Evolutionary conservation across 139 green algal species (phyloP), one percentile per base, ranked within the genome.

Genomic region (Chlamydomonas sphaeroides): DNA sequence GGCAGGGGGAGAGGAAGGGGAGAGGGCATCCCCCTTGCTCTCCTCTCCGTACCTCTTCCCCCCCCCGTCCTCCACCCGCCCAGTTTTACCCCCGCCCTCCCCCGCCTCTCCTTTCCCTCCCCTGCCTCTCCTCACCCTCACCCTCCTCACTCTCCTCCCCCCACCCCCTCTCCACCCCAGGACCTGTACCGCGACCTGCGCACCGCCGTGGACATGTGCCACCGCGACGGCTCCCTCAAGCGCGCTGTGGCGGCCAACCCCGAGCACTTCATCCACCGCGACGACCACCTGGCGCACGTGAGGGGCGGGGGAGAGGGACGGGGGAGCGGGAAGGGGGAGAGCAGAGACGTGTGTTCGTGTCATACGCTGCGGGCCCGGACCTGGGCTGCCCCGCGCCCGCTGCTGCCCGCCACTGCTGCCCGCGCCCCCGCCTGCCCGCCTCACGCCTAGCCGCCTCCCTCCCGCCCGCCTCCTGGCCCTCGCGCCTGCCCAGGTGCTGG

Each of bases 221-320:
- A 99, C 85, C 81, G 97, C 5, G 97, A 99, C 67, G 97, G 97
- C 75, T 95, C 76, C 66, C 92, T 99, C 45, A 99, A 99, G 90
- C 85, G 87, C 25, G 91, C 90, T 42, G 97, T 99, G 41, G 97
- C 97, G 25, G 86, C 85, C 15, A 89, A 98, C 80, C 97, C 97
- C 3, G 87, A 66, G 33, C 94, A 95, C 75, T 99, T 98, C 92
- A 97, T 99, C 42, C 92, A 98, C 79, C 56, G 75, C 7, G 75
- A 82, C 39, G 75, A 82, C n/a, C 62, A 72, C 61, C 75, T 82
- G 61, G n/a, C 73, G 59, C 75, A 72, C 42, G 75, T 82, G 75
- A 62, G 75, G 21, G 7, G 11, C 1, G 14, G n/a, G 32, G 18
- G 39, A 17, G n/a, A n/a, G n/a, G n/a, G n/a, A n/a, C n/a, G n/a